Base-by-base conservation (phyloP, 2,329 filamentous ascomycete genomes). In the Xylogone sp. region DNA sequence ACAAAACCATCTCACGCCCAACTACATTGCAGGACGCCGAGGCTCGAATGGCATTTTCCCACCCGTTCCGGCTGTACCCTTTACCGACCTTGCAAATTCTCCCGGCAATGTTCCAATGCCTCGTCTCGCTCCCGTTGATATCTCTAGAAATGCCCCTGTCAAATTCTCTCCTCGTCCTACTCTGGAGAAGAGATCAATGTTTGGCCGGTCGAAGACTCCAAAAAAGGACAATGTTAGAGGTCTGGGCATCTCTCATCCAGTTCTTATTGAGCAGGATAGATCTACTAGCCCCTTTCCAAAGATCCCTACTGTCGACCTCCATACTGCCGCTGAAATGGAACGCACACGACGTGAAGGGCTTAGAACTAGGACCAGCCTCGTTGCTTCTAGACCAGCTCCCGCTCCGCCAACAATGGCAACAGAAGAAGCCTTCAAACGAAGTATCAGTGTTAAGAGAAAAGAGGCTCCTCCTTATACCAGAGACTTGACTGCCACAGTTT, bases 261-360 rank as follows among this genome's bases (percentile, higher is more conserved):
- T 67, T 6, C 48, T 58, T 21, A 43, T 34, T 3, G 46, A 55
- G 24, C 45, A 31, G 16, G 48, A 58, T 2, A 50, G 48, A 16
- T 48, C 55, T 21, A 46, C 46, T 13, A 21, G 54, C 12, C 54
- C 58, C 10, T 64, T 64, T 43, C 51, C 62, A 12, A 57, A 55
- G 50, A 63, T 68, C n/a, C 57, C 55, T 22, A 67, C 65, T 1
- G 61, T 66, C 21, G 65, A 67, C 51, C 57, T 68, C 39, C 56
- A 58, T 21, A 63, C 61, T 12, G 65, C 65, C 2, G 57, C 59
- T 46, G 50, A 44, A 16, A 66, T 64, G 43, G 65, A 68, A 46
- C 56, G 62, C 7, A 56, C 62, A 45, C 55, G 65, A 21, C 58
- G 65, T 34, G 57, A 62, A 43, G 60, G 42, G 27, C 59, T 57